These are phyloP conservation scores for Solanum commersonii DNA, from an alignment of 257 asterid genomes.

Conservation along the genomic window DNA sequence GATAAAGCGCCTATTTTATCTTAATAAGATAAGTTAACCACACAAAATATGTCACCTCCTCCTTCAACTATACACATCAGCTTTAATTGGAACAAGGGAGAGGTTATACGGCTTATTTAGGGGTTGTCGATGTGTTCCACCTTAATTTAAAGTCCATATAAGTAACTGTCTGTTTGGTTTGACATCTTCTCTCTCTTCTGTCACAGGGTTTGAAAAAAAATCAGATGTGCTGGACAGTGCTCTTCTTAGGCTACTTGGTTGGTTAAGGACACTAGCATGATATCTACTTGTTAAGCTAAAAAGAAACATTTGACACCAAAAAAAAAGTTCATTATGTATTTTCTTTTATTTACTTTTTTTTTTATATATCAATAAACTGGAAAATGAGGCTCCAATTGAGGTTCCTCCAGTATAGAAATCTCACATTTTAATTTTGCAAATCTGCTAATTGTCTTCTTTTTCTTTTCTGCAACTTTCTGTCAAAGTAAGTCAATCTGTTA, in stretches of 20 bases:
- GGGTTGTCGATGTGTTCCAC: not conserved
- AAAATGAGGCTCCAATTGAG: not conserved
- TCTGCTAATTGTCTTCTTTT: not conserved
- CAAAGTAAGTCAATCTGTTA: not conserved
- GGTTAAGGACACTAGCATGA: conserved; percentile 74
- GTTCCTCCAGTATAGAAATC: not conserved
- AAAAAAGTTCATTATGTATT: not conserved
- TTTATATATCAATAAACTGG: not conserved
- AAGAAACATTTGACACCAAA: not conserved
- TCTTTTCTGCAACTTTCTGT: not conserved
- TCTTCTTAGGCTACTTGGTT: conserved; percentile 72
- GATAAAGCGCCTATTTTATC: not conserved
- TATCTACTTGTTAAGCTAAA: not conserved
- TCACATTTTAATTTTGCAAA: not conserved
- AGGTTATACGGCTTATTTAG: not conserved
- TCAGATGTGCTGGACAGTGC: conserved; percentile 54
- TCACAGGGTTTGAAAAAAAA: conserved; percentile 70
- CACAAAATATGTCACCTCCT: not conserved
- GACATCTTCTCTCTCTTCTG: not conserved
- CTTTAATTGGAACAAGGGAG: not conserved
- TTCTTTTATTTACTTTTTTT: not conserved
- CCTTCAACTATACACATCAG: not conserved
- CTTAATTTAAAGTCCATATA: not conserved
- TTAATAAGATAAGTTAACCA: not conserved
- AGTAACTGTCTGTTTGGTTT: not conserved